These are phyloP conservation scores for Parathielavia hyrcaniae DNA, from an alignment of 495 filamentous ascomycete genomes.

Conservation along the genomic window DNA sequence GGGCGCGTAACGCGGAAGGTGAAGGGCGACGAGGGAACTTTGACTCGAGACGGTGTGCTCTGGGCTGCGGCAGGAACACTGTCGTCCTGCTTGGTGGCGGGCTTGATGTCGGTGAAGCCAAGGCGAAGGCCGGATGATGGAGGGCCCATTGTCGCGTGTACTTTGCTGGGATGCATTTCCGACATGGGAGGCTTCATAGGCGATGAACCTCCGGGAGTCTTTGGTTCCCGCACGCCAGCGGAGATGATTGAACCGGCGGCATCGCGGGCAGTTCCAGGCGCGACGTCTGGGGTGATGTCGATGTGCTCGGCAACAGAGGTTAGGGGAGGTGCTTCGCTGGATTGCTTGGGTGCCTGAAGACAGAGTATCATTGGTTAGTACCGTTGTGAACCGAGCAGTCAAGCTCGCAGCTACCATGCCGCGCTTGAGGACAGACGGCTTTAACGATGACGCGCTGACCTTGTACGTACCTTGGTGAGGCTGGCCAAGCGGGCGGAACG, in stretches of 20 bases:
- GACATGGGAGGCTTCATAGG: slow-evolving; percentile 52
- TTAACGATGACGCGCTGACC: neutral
- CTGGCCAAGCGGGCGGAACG: slow-evolving; percentile 48
- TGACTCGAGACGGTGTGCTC: slow-evolving; percentile 47
- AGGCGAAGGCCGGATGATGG: slow-evolving; percentile 60
- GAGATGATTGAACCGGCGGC: slow-evolving; percentile 31
- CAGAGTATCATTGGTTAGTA: slow-evolving; percentile 7
- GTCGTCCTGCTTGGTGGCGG: slow-evolving; percentile 32
- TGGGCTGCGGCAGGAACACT: slow-evolving; percentile 27
- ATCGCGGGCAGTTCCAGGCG: neutral
- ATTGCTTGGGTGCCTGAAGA: slow-evolving; percentile 20
- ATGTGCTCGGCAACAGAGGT: slow-evolving; percentile 42
- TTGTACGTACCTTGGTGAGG: slow-evolving; percentile 38
- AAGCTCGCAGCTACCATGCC: neutral
- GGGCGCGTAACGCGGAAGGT: slow-evolving; percentile 62
- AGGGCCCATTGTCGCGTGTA: slow-evolving; percentile 61
- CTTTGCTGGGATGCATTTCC: slow-evolving; percentile 76
- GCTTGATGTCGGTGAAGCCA: slow-evolving; percentile 59
- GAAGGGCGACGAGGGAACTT: slow-evolving; percentile 54
- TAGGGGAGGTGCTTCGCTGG: slow-evolving; percentile 29
- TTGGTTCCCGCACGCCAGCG: slow-evolving; percentile 41
- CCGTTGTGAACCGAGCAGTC: slow-evolving; percentile 13
- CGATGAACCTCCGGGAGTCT: slow-evolving; percentile 39
- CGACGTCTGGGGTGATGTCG: slow-evolving; percentile 25
- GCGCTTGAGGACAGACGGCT: neutral